These are phyloP conservation scores for Solidago caesia DNA, from an alignment of 129 eudicot species.

Conservation along the genomic window DNA sequence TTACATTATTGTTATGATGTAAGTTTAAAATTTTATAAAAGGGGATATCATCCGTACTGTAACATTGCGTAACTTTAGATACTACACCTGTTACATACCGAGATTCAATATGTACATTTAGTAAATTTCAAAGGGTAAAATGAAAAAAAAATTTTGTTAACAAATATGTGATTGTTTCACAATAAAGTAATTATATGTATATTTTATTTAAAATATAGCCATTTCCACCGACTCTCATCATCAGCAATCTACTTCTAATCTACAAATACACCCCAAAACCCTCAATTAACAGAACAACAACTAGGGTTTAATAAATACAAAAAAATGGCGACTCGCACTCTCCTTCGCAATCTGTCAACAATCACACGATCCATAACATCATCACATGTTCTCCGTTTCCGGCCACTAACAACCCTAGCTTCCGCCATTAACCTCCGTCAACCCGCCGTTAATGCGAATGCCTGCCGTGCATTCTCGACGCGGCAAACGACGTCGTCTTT, in stretches of 20 bases:
- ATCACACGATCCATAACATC: slow-evolving; percentile 42
- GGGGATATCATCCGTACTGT: too few relatives aligned
- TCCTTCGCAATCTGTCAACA: slow-evolving; percentile 50
- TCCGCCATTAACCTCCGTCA: slow-evolving; percentile 28
- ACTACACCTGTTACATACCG: too few relatives aligned
- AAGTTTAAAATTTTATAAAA: too few relatives aligned
- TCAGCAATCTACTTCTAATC: neutral
- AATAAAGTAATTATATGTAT: too few relatives aligned
- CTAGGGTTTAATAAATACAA: slow-evolving; percentile 42
- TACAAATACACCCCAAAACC: neutral
- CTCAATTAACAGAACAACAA: neutral
- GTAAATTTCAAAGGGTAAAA: too few relatives aligned
- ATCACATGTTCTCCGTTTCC: slow-evolving; percentile 45
- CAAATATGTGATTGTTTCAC: too few relatives aligned
- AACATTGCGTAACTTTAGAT: too few relatives aligned
- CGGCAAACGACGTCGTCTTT: slow-evolving; percentile 61
- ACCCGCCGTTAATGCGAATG: slow-evolving; percentile 2
- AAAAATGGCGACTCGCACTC: slow-evolving; percentile 59
- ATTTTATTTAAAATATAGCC: too few relatives aligned
- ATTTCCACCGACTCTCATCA: neutral
- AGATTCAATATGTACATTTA: too few relatives aligned
- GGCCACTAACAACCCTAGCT: slow-evolving; percentile 46
- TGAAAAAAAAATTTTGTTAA: too few relatives aligned
- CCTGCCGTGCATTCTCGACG: slow-evolving; percentile 59
- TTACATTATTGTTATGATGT: too few relatives aligned